Conservation (phyloP, 495 filamentous ascomycete species). For the Sabuloglossum arenarium region DNA sequence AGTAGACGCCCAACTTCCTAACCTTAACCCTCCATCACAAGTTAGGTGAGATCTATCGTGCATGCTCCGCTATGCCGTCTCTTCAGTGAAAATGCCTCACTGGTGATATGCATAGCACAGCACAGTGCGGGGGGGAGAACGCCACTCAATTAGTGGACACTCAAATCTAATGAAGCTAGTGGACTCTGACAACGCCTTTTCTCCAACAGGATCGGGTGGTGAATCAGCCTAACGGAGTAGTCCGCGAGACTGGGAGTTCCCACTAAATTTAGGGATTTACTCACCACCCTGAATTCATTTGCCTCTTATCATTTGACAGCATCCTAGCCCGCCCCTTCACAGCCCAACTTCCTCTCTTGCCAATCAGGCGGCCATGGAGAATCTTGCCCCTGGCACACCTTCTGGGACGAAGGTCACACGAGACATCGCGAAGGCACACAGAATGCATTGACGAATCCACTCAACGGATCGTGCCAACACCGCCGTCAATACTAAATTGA, state of each 20-base stretch:
- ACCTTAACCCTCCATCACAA: not conserved
- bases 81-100: not conserved
- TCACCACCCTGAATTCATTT: too few species aligned
- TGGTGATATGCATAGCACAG: not conserved
- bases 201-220: not conserved
- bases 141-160: not conserved
- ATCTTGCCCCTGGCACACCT: too few species aligned
- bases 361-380: too few species aligned
- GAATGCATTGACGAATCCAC: too few species aligned
- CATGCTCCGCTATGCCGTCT: not conserved
- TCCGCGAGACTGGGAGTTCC: not conserved
- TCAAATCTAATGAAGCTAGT: not conserved
- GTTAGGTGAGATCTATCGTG: not conserved
- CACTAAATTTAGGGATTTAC: not conserved
- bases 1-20: not conserved
- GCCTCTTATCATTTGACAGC: too few species aligned
- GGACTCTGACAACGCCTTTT: not conserved
- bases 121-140: not conserved
- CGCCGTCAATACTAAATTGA: too few species aligned
- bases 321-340: too few species aligned
- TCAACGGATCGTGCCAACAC: too few species aligned
- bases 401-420: too few species aligned
- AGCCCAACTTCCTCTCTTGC: too few species aligned
- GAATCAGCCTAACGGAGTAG: not conserved
- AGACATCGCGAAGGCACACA: too few species aligned